These are phyloP conservation scores for Ramularia collo-cygni DNA, from an alignment of 2,329 filamentous ascomycete genomes.

Conservation along the genomic window DNA sequence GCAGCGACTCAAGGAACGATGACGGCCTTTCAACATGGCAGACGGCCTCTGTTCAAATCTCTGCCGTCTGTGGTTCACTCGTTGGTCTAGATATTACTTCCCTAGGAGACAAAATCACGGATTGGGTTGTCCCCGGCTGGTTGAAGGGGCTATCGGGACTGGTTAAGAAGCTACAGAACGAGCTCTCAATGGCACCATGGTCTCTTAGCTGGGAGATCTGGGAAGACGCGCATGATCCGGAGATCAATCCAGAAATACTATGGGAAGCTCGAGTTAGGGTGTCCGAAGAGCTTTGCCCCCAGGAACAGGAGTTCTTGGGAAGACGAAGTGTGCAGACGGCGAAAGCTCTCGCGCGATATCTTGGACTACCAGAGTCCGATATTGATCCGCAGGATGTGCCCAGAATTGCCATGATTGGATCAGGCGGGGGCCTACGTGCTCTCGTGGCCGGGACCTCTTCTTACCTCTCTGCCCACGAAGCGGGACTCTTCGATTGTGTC, in stretches of 20 bases:
- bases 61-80: constrained; percentile 23
- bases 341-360: constrained; percentile 72
- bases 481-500: constrained; percentile 84
- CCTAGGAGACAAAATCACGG: constrained; percentile 24
- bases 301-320: constrained; percentile 69
- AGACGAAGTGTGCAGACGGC: constrained; percentile 63
- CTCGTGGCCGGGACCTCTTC: constrained; percentile 87
- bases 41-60: constrained; percentile 20
- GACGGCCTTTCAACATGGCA: constrained; percentile 23
- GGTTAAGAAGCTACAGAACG: constrained; percentile 74
- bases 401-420: constrained; percentile 87
- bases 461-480: constrained; percentile 73
- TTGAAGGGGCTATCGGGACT: constrained; percentile 67
- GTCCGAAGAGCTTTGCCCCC: constrained; percentile 70
- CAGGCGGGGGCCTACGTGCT: constrained; percentile 82
- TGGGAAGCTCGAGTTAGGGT: constrained; percentile 77
- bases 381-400: constrained; percentile 93
- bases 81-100: constrained; percentile 22
- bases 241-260: constrained; percentile 77
- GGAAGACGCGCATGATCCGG: constrained; percentile 78
- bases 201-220: constrained; percentile 91
- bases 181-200: constrained; percentile 79
- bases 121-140: constrained; percentile 70
- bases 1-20: constrained; percentile 3
- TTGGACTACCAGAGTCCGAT: constrained; percentile 67